Evolutionary conservation across 805 yeast genomes (phyloP), one percentile per base, ranked within the genome.

Genomic region (Saccharomyces eubayanus): DNA sequence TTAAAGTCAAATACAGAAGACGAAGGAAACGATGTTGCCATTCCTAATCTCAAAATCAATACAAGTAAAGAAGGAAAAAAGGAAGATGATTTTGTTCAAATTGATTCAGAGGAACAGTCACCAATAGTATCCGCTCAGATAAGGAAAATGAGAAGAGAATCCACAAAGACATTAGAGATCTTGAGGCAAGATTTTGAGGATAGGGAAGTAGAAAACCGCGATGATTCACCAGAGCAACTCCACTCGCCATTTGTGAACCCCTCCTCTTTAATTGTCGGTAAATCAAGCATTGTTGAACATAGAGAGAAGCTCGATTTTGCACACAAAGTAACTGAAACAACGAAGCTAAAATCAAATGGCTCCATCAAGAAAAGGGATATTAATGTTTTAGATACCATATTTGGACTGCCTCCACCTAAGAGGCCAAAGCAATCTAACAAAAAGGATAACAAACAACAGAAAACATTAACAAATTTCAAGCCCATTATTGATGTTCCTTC

Each of bases 351-450:
- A 36, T 50, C 55, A 6, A 55, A 53, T 6, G 57, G 51, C 14
- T 58, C 61, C 8, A 57, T 60, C 14, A 57, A 55, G 9, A 52
- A 57, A 16, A 57, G 57, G 30, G 67, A 67, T 55, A 62, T 63
- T 14, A 53, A 53, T 21, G 47, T 61, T 20, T 50, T 67, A 30
- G 67, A 66, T 41, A 57, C 63, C 14, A 65, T 67, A 8, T 66
- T 66, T 53, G 59, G 59, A 9, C 43, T 16, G 20, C 43, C 43
- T 36, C 43, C 21, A 24, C 16, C 43, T 10, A 36, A 36, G 43
- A 36, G 16, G 21, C 43, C 9, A 16, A 46, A 46, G 9, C 9
- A 46, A 21, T 46, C 12, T 11, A 54, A 43, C 31, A 20, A 20
- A 16, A 48, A 45, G 41, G 29, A 45, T 16, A 50, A 31, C n/a